These are phyloP conservation scores for Sutorius australiensis DNA, from an alignment of 768 basidiomycete species.

Conservation along the genomic window DNA sequence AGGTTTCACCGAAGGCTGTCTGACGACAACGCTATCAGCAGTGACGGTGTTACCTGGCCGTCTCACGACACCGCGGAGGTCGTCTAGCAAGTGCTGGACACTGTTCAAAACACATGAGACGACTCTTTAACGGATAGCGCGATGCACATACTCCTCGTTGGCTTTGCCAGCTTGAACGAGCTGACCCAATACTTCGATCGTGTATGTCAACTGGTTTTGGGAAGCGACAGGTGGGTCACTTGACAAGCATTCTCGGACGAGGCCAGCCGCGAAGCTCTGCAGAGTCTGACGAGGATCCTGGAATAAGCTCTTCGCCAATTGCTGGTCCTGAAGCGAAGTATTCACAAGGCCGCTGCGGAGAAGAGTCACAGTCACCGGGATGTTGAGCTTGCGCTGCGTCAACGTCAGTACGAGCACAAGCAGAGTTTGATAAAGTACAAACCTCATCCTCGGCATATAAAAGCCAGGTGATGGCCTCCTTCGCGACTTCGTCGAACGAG, in stretches of 20 bases:
- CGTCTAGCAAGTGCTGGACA: conserved; percentile 70
- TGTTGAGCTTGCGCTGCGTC: conserved; percentile 87
- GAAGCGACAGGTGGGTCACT: conserved; percentile 77
- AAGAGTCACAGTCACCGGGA: conserved; percentile 88
- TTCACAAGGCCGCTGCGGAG: conserved; percentile 80
- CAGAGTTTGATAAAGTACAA: conserved; percentile 21
- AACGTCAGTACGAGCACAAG: conserved; percentile 6
- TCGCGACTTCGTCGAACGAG: conserved; percentile 86
- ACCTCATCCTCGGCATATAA: conserved; percentile 96
- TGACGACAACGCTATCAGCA: conserved; percentile 35
- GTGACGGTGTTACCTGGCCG: conserved; percentile 38
- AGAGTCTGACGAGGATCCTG: conserved; percentile 74
- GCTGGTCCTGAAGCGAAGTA: conserved; percentile 77
- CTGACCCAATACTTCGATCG: conserved; percentile 77
- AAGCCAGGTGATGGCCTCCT: conserved; percentile 96
- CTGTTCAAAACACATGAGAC: conserved; percentile 35
- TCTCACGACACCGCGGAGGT: conserved; percentile 67
- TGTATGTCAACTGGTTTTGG: conserved; percentile 73
- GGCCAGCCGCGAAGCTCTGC: conserved; percentile 74
- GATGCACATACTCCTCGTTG: conserved; percentile 71
- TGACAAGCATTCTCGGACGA: conserved; percentile 85
- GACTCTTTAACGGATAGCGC: background rate
- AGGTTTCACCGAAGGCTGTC: conserved; percentile 54
- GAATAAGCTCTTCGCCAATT: conserved; percentile 80
- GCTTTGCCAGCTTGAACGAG: conserved; percentile 70